These are phyloP conservation scores for Zymoseptoria brevis DNA, from an alignment of 2,329 filamentous ascomycete species.

Conservation along the genomic window DNA sequence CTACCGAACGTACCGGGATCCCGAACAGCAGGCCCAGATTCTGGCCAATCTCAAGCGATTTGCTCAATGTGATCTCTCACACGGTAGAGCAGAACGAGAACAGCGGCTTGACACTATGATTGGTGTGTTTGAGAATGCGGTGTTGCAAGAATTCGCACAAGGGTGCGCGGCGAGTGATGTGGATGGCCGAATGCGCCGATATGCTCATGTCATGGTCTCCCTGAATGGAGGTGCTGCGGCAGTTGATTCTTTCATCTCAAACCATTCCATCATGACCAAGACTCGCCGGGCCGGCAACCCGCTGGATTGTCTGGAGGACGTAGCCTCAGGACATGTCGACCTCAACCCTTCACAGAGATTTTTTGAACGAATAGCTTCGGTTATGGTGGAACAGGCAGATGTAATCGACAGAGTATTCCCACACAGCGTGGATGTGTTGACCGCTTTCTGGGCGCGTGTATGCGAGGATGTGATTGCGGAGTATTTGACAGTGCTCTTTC, in stretches of 20 bases:
- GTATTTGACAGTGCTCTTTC: slow-evolving; percentile 76
- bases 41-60: slow-evolving; percentile 73
- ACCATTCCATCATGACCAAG: slow-evolving; percentile 74
- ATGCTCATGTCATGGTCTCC: slow-evolving; percentile 74
- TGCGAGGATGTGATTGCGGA: slow-evolving; percentile 76
- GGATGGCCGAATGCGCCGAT: slow-evolving; percentile 79
- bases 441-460: slow-evolving; percentile 72
- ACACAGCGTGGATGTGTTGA: slow-evolving; percentile 60
- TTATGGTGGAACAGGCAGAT: slow-evolving; percentile 72
- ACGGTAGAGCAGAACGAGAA: slow-evolving; percentile 63
- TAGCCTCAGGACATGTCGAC: slow-evolving; percentile 58
- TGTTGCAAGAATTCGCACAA: slow-evolving; percentile 84
- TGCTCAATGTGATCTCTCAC: slow-evolving; percentile 68
- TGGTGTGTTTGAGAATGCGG: slow-evolving; percentile 80
- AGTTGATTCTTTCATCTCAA: slow-evolving; percentile 74
- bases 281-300: slow-evolving; percentile 64
- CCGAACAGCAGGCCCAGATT: slow-evolving; percentile 85
- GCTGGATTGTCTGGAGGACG: slow-evolving; percentile 71
- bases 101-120: slow-evolving; percentile 67
- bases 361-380: slow-evolving; percentile 64
- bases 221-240: slow-evolving; percentile 74
- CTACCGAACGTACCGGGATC: slow-evolving; percentile 79
- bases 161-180: slow-evolving; percentile 85
- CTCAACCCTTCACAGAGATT: slow-evolving; percentile 75
- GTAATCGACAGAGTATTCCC: slow-evolving; percentile 81